Base-by-base conservation (phyloP, 768 basidiomycete species). In the Suillus subluteus region DNA sequence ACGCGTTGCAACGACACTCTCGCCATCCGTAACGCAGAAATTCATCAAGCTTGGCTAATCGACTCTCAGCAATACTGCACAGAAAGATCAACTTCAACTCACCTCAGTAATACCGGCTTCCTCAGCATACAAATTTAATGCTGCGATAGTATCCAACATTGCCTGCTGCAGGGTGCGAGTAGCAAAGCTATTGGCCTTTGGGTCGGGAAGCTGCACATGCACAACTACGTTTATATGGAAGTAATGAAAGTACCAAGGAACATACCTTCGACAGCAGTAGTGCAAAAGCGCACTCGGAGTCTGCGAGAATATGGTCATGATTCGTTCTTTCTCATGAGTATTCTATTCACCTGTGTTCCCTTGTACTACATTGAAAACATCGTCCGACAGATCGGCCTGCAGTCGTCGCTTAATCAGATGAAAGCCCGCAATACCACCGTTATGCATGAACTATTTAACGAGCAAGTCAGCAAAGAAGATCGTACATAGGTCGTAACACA, bases 271-370 rank as follows among this genome's bases (percentile, higher is more conserved):
- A 94, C 38, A 99, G 78, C 76, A 96, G 92, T 62, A 97, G 79
- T 9, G 94, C 96, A 75, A 99, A 99, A 6, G 94, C 91, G 96
- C 96, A 98, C 82, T 99, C 96, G 4, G 95, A 96, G 79, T 99
- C 97, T 91, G 69, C 65, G 35, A 62, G 48, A 62, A 56, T 16
- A 38, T 46, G 40, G 58, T 64, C 54, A 54, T 63, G 35, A 56
- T 41, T 40, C 56, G 21, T 38, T 15, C 50, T 21, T 18, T 40
- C 8, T 18, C 11, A 48, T 35, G 23, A 23, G 3, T 50, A 23
- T 62, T 41, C 38, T 40, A 70, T 82, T 63, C 66, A 91, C 94
- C 94, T 35, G 98, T 99, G 73, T 98, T 96, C 63, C 98, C 98
- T 65, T 92, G 89, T 1, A 96, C 95, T 71, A 88, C 84, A 63